These are phyloP conservation scores for Apiospora phragmitis DNA, from an alignment of 2,329 filamentous ascomycete genomes.

Conservation along the genomic window DNA sequence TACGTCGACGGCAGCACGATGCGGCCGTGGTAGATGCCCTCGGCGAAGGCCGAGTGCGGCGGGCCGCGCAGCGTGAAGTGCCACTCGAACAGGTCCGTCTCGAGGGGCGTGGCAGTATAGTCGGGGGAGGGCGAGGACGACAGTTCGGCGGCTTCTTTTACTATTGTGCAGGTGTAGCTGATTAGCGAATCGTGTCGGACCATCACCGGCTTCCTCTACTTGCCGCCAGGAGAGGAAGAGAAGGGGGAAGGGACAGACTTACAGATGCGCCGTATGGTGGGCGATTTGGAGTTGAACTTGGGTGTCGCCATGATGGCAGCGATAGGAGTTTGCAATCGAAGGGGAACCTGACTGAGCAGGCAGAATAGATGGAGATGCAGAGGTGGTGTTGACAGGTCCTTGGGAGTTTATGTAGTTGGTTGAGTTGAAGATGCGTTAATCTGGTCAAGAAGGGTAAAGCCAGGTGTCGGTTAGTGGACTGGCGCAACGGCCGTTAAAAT, in stretches of 20 bases:
- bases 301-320: conserved; percentile 39
- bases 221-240: neutral
- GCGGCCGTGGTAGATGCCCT: conserved; percentile 91
- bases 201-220: neutral
- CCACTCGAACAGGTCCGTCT: conserved; percentile 95
- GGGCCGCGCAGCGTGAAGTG: conserved; percentile 96
- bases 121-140: conserved; percentile 77
- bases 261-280: conserved; percentile 84
- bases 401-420: neutral
- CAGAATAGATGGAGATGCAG: neutral
- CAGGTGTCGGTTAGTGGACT: neutral
- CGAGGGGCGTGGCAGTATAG: conserved; percentile 82
- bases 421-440: neutral
- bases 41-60: conserved; percentile 74
- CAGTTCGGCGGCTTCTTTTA: conserved; percentile 90
- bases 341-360: neutral
- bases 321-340: neutral
- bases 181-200: conserved; percentile 23
- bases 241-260: conserved; percentile 31
- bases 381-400: neutral
- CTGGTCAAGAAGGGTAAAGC: neutral
- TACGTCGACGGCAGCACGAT: conserved; percentile 89
- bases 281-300: conserved; percentile 72
- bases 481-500: neutral
- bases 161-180: conserved; percentile 41